These are phyloP conservation scores for Rauvolfia tetraphylla DNA, from an alignment of 257 asterid genomes.

Conservation along the genomic window DNA sequence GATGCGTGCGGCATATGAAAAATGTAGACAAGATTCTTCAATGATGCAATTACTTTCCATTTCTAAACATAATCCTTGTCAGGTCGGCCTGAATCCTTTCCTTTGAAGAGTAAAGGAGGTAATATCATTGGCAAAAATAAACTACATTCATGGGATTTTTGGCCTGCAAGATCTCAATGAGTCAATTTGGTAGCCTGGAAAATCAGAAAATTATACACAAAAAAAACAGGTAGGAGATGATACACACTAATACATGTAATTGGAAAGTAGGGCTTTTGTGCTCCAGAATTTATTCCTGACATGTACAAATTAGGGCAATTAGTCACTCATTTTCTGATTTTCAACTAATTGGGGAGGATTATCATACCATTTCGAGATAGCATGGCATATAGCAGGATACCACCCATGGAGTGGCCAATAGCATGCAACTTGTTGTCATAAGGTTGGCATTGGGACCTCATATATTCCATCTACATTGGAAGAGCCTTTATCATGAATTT, in stretches of 20 bases:
- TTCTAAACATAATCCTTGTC: too few relatives aligned
- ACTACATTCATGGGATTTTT: too few relatives aligned
- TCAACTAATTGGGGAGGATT: not conserved
- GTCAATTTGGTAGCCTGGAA: too few relatives aligned
- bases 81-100: too few relatives aligned
- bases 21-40: not conserved
- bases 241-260: too few relatives aligned
- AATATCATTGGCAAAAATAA: too few relatives aligned
- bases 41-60: not conserved
- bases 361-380: slow-evolving; percentile 74
- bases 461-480: slow-evolving; percentile 64
- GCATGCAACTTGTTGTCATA: slow-evolving; percentile 79
- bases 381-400: slow-evolving; percentile 88
- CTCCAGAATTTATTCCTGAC: not conserved
- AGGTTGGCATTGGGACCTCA: slow-evolving; percentile 66
- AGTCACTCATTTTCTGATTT: not conserved
- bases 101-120: too few relatives aligned
- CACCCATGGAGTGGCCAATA: slow-evolving; percentile 98
- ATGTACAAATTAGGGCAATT: too few relatives aligned
- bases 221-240: too few relatives aligned
- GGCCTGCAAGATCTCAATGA: too few relatives aligned
- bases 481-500: not conserved
- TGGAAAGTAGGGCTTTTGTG: not conserved
- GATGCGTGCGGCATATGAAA: not conserved
- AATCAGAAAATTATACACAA: too few relatives aligned